Percentiles rank a stretch among this genome's conserved stretches.
Evolutionary conservation across 2,329 filamentous ascomycete species (phyloP).

Genomic region (Verticillium alfalfae): DNA sequence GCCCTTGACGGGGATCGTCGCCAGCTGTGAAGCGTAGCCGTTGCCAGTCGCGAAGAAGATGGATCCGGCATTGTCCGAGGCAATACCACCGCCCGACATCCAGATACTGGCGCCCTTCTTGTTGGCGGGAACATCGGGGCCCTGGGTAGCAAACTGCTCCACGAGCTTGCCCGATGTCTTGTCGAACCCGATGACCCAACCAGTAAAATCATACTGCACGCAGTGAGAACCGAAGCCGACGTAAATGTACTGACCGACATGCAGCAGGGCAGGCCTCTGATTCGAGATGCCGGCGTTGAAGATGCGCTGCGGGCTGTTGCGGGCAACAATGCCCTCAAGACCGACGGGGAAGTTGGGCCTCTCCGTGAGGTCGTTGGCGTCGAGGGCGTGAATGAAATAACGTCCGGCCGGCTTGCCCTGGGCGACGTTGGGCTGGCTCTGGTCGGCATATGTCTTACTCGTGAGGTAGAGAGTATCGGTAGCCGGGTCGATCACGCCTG

Average conservation of each 20-base stretch:
- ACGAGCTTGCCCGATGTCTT: slow-evolving; percentile 28
- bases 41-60: slow-evolving; percentile 31
- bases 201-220: slow-evolving; percentile 49
- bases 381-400: slow-evolving; percentile 27
- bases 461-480: slow-evolving; percentile 37
- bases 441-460: slow-evolving; percentile 31
- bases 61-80: slow-evolving; percentile 28
- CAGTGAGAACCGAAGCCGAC: slow-evolving; percentile 49
- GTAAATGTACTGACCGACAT: slow-evolving; percentile 39
- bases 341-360: slow-evolving; percentile 36
- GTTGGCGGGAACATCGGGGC: slow-evolving; percentile 20
- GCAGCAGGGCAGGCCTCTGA: slow-evolving; percentile 41
- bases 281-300: slow-evolving; percentile 46
- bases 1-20: slow-evolving; percentile 28
- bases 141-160: slow-evolving; percentile 31
- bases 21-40: slow-evolving; percentile 29
- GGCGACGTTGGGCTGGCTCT: slow-evolving; percentile 17
- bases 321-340: slow-evolving; percentile 36
- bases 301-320: slow-evolving; percentile 38
- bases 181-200: slow-evolving; percentile 42
- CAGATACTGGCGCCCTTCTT: slow-evolving; percentile 31
- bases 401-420: slow-evolving; percentile 25
- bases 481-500: slow-evolving; percentile 35
- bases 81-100: slow-evolving; percentile 30
- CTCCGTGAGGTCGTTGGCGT: slow-evolving; percentile 29